A percentile compares a stretch with the other conserved stretches of the same genome.
These are phyloP conservation scores for Malus hybrid DNA, from an alignment of 331 rosid genomes.

Conservation along the genomic window DNA sequence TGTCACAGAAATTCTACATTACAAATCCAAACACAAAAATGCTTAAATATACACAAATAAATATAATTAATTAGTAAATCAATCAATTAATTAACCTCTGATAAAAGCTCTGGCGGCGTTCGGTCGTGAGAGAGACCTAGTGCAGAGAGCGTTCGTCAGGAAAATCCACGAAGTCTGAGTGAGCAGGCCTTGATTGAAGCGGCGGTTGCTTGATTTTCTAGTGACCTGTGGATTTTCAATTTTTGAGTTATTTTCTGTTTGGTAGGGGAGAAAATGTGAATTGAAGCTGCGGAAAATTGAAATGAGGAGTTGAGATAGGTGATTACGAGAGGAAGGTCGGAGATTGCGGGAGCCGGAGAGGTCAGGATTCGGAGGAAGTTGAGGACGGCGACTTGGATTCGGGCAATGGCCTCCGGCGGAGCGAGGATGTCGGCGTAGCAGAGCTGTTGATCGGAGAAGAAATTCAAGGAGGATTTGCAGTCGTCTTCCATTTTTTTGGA, in stretches of 20 bases:
- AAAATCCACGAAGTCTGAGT: conserved; percentile 60
- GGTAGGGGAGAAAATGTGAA: conserved; percentile 7
- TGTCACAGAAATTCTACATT: conserved; percentile 6
- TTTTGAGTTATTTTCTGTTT: not conserved
- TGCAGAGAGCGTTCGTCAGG: conserved; percentile 50
- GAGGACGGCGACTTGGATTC: conserved; percentile 86
- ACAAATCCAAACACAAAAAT: not conserved
- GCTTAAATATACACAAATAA: not conserved
- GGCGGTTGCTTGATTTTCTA: conserved; percentile 56
- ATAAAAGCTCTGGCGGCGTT: conserved; percentile 65
- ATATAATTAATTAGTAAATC: not conserved
- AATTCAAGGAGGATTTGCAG: conserved; percentile 39
- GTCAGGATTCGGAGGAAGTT: conserved; percentile 66
- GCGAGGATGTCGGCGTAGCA: conserved; percentile 68
- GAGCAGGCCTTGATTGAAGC: conserved; percentile 49
- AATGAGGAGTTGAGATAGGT: not conserved
- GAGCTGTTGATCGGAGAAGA: conserved; percentile 82
- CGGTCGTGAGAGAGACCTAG: conserved; percentile 66
- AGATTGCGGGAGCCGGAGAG: conserved; percentile 67
- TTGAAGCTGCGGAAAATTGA: not conserved
- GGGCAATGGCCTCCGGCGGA: conserved; percentile 57
- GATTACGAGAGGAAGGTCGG: conserved; percentile 65
- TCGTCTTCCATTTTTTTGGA: conserved; percentile 41
- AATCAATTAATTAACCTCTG: conserved; percentile 38
- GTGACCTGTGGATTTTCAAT: conserved; percentile 36